phyloP scores from a whole-genome alignment of 768 basidiomycete species.

The Xanthoconium stramineum region DNA sequence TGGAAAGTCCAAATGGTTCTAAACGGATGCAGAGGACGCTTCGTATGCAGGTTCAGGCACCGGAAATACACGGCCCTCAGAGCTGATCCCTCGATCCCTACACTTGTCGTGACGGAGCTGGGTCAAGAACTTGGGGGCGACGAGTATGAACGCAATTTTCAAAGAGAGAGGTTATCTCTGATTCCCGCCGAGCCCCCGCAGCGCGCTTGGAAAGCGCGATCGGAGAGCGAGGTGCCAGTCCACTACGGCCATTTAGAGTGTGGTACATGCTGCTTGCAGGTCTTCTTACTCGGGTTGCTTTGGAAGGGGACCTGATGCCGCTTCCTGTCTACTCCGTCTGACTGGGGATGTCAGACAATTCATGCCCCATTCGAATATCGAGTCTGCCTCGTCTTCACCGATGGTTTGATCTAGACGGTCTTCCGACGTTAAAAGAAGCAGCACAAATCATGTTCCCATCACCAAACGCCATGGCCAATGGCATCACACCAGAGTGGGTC shows the following conservation, averaged over 20 bases:
- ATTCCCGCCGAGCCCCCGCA: conserved; percentile 11
- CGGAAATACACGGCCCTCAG: conserved; percentile 62
- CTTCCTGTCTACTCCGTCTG: conserved; percentile 76
- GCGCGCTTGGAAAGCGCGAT: conserved; percentile 24
- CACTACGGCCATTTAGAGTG: conserved; percentile 64
- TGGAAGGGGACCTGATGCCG: conserved; percentile 73
- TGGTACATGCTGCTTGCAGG: conserved; percentile 83
- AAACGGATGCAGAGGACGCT: conserved; percentile 20
- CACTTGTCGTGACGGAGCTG: conserved; percentile 71
- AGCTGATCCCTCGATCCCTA: conserved; percentile 68
- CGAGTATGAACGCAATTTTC: conserved; percentile 38
- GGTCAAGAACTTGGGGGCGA: conserved; percentile 66
- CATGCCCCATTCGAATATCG: too few relatives aligned
- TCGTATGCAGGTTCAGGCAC: conserved; percentile 37
- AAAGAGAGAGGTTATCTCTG: conserved; percentile 23
- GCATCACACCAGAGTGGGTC: conserved; percentile 38
- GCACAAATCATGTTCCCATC: conserved; percentile 67
- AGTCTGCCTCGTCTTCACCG: too few relatives aligned
- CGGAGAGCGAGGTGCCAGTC: conserved; percentile 42
- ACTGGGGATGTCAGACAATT: conserved; percentile 41
- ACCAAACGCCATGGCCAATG: conserved; percentile 31
- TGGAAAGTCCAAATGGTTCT: conserved; percentile 38
- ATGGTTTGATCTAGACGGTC: conserved; percentile 75
- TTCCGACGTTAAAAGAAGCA: conserved; percentile 66
- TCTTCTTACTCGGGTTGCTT: conserved; percentile 74